These are phyloP conservation scores for Solanum clarkiae DNA, from an alignment of 257 asterid species.

Conservation along the genomic window DNA sequence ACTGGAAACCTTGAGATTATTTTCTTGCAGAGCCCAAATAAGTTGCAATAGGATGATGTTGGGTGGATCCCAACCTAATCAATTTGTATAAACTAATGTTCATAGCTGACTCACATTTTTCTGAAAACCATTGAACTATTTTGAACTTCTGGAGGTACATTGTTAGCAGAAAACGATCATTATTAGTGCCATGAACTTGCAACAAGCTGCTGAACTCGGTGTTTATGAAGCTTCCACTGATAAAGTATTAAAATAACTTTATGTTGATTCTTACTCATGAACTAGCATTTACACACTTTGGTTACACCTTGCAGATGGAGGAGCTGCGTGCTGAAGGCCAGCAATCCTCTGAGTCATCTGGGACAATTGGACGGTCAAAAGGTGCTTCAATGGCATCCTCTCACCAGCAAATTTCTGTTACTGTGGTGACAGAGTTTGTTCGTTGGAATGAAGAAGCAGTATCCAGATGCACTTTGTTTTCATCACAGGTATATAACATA, in stretches of 20 bases:
- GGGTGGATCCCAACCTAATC: not conserved
- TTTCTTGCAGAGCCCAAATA: not conserved
- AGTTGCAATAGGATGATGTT: not conserved
- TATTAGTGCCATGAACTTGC: not conserved
- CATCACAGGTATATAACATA: slow-evolving; percentile 50
- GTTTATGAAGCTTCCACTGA: not conserved
- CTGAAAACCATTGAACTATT: not conserved
- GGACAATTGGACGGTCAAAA: slow-evolving; percentile 92
- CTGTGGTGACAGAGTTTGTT: slow-evolving; percentile 91
- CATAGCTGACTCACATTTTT: not conserved
- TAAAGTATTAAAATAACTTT: not conserved
- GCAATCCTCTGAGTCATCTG: slow-evolving; percentile 65
- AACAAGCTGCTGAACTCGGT: not conserved
- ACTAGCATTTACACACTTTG: not conserved
- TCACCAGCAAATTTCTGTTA: slow-evolving; percentile 85
- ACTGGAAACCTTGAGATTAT: not conserved
- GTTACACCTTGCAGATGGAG: slow-evolving; percentile 56
- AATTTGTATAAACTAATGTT: not conserved
- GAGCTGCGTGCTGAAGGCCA: slow-evolving; percentile 76
- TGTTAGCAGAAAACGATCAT: not conserved
- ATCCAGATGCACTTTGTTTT: slow-evolving; percentile 70
- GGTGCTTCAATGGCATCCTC: slow-evolving; percentile 84
- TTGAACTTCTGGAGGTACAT: not conserved
- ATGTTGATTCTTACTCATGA: not conserved
- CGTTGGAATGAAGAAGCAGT: slow-evolving; percentile 99